Conservation (phyloP, 140 eudicot species). For the Flaveria floridana region DNA sequence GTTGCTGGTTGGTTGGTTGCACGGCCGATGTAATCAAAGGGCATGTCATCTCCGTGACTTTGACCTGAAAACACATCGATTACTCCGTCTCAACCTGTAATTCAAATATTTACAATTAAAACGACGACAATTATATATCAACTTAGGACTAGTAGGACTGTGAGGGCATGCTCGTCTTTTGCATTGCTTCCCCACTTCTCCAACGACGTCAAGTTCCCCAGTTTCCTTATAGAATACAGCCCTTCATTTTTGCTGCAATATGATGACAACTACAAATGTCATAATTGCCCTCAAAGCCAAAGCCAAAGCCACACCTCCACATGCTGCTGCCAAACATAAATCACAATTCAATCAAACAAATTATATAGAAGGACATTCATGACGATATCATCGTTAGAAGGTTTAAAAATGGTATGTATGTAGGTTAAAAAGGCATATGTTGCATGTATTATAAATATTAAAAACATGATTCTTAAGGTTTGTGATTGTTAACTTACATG, state of each 20-base stretch:
- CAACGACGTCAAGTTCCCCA: constrained; percentile 38
- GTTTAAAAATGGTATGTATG: background rate
- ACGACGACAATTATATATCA: constrained; percentile 59
- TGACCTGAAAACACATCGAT: constrained; percentile 61
- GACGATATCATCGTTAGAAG: background rate
- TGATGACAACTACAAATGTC: constrained; percentile 37
- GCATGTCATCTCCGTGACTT: constrained; percentile 93
- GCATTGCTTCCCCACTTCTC: constrained; percentile 55
- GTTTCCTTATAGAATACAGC: constrained; percentile 26
- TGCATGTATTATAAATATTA: background rate
- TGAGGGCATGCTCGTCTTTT: constrained; percentile 51
- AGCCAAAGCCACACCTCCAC: constrained; percentile 37
- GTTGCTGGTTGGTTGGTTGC: constrained; percentile 27
- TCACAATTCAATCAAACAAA: background rate
- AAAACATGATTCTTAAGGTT: background rate
- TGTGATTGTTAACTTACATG: constrained; percentile 58
- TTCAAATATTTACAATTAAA: constrained; percentile 68
- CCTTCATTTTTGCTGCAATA: constrained; percentile 43
- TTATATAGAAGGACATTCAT: background rate
- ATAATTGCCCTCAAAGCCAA: constrained; percentile 39
- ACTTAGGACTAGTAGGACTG: constrained; percentile 41
- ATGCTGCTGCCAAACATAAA: constrained; percentile 48
- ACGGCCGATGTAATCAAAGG: constrained; percentile 39
- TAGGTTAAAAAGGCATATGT: background rate
- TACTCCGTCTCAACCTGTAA: constrained; percentile 37